A percentile compares a stretch with the other conserved stretches of the same genome.
Evolutionary conservation across 148 eudicot genomes (phyloP).

Genomic region (Drosera capensis): DNA sequence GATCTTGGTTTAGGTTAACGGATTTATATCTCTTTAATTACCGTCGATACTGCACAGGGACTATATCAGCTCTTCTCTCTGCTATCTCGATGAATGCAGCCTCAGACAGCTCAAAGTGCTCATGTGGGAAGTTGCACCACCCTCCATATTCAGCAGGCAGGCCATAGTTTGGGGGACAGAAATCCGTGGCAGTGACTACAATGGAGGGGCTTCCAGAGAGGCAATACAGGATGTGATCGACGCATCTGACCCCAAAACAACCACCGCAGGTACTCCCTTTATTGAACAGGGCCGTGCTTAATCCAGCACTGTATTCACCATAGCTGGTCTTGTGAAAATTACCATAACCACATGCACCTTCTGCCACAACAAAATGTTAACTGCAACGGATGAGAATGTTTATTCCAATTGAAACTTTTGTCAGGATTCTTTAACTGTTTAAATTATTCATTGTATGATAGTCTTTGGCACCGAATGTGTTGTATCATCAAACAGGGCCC

Average conservation of each 20-base stretch:
- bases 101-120: conserved; percentile 55
- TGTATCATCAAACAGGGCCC: too few species aligned
- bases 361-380: conserved; percentile 9
- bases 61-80: conserved; percentile 22
- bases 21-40: conserved; percentile 5
- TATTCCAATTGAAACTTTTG: too few species aligned
- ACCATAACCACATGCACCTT: conserved; percentile 68
- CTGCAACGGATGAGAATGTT: too few species aligned
- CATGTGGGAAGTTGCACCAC: conserved; percentile 62
- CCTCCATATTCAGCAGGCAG: conserved; percentile 55
- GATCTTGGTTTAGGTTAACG: too few species aligned
- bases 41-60: conserved; percentile 57
- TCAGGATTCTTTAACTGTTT: too few species aligned
- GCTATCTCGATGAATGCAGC: conserved; percentile 42
- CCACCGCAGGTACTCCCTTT: conserved; percentile 60
- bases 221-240: conserved; percentile 49
- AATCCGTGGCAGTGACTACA: conserved; percentile 52
- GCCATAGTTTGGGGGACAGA: conserved; percentile 60
- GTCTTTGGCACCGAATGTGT: too few species aligned
- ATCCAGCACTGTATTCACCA: conserved; percentile 36
- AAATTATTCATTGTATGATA: too few species aligned
- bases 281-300: conserved; percentile 42
- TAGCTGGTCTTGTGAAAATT: conserved; percentile 37
- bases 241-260: conserved; percentile 51
- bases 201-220: conserved; percentile 43